Base-by-base conservation (phyloP, 257 asterid species). In the Lycium ferocissimum region DNA sequence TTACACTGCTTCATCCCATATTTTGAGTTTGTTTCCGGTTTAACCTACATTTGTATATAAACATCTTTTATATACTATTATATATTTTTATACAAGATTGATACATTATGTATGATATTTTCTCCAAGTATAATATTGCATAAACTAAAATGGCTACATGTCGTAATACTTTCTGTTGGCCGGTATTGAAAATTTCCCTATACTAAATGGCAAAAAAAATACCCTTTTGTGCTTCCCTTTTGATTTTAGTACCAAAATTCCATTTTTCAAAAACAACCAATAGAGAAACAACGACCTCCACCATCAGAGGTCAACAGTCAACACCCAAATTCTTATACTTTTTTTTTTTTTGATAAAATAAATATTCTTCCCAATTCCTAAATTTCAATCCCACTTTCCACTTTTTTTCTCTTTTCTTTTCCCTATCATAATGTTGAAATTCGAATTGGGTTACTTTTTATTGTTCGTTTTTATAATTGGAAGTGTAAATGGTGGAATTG, bases 401-500 rank as follows among this genome's bases (percentile, higher is more conserved):
- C 33, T 26, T 26, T 26, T 26, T 26, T 26, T 26, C 33, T 26
- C 1, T 26, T 26, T 26, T 26, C 33, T 26, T 26, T 26, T 26
- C 33, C 33, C 33, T 26, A 26, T 26, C 33, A 26, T 26, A 26
- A 26, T 26, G 33, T 40, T 51, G 65, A 53, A 78, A 53, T 78
- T 78, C 5, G 63, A 51, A 49, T 14, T 75, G 62, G 45, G 59
- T 73, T 20, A 47, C 61, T 3, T 51, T 22, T 47, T 75, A 7
- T 51, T 26, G 26, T 26, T 76, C 22, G 10, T 51, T 26, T 49
- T 51, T 20, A 51, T 14, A 26, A 26, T 53, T 54, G 80, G 40
- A 7, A 53, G 58, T 45, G 85, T 20, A 26, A 37, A 26, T 67
- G 85, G 81, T 17, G 80, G 57, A 69, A 85, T 89, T 88, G 85